Percentiles rank a stretch among this genome's conserved stretches.
These are phyloP conservation scores for Tuber umbilicatum DNA, from an alignment of 495 filamentous ascomycete species.

Conservation along the genomic window DNA sequence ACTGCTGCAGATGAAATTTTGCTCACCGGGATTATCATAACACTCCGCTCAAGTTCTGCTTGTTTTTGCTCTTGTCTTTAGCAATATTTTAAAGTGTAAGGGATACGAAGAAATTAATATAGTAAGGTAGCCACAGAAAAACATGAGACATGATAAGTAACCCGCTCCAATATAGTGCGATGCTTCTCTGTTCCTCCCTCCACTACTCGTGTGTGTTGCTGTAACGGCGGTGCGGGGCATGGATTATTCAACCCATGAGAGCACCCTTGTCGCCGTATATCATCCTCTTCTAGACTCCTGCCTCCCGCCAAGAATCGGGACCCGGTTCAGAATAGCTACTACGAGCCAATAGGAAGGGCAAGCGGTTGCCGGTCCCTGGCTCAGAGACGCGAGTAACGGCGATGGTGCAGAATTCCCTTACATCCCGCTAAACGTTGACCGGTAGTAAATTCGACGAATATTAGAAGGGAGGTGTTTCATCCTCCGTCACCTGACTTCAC, in stretches of 20 bases:
- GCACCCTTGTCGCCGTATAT: not conserved
- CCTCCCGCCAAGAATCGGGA: not conserved
- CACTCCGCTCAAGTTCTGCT: not conserved
- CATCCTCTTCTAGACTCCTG: not conserved
- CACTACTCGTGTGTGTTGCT: too few species aligned
- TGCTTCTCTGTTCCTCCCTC: too few species aligned
- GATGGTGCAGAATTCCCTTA: not conserved
- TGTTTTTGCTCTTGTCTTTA: not conserved
- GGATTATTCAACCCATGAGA: not conserved
- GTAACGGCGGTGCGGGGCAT: not conserved
- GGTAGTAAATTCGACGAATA: not conserved
- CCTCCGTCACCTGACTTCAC: not conserved
- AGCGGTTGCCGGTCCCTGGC: not conserved
- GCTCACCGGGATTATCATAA: not conserved
- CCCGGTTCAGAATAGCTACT: not conserved
- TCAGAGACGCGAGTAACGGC: not conserved
- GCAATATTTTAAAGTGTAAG: not conserved
- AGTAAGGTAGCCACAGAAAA: not conserved
- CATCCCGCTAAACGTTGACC: not conserved
- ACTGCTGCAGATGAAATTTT: not conserved
- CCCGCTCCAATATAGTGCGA: too few species aligned
- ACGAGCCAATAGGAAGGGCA: not conserved
- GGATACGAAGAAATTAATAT: not conserved
- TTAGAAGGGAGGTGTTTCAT: not conserved
- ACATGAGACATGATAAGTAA: too few species aligned